Evolutionary conservation across 1,139 yeast genomes (phyloP).

Genomic region (Sugiyamaella grinbergsii): DNA sequence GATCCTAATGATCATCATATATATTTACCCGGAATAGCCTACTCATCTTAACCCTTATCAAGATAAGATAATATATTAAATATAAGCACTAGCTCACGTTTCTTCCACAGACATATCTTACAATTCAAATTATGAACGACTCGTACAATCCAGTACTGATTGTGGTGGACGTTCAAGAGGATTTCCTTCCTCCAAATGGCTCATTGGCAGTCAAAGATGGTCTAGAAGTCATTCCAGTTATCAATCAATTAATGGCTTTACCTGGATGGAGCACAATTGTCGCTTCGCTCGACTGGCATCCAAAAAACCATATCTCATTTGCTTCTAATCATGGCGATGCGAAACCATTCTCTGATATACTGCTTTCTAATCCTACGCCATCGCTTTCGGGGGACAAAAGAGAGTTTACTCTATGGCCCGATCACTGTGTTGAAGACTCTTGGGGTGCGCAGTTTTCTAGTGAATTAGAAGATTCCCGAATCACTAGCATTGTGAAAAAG

Average conservation of each 20-base stretch:
- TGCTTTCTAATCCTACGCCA: slow-evolving; percentile 51
- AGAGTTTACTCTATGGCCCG: slow-evolving; percentile 69
- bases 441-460: slow-evolving; percentile 66
- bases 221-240: slow-evolving; percentile 54
- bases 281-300: slow-evolving; percentile 92
- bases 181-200: slow-evolving; percentile 79
- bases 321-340: slow-evolving; percentile 63
- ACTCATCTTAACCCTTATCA: neutral
- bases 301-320: slow-evolving; percentile 73
- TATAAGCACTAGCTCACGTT: too few relatives aligned
- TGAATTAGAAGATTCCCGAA: slow-evolving; percentile 43
- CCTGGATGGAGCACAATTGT: slow-evolving; percentile 62
- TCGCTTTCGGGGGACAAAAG: slow-evolving; percentile 38
- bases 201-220: slow-evolving; percentile 73
- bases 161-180: slow-evolving; percentile 81
- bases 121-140: neutral
- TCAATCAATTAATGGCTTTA: slow-evolving; percentile 49
- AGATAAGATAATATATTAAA: slow-evolving; percentile 1
- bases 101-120: too few relatives aligned
- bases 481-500: slow-evolving; percentile 55
- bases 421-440: slow-evolving; percentile 77
- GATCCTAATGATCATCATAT: neutral
- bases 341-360: slow-evolving; percentile 54
- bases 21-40: neutral
- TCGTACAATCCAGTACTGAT: slow-evolving; percentile 49